Evolutionary conservation across 2,329 filamentous ascomycete species (phyloP), one percentile per base, ranked within the genome.

Genomic region (Chaetomium strumarium): DNA sequence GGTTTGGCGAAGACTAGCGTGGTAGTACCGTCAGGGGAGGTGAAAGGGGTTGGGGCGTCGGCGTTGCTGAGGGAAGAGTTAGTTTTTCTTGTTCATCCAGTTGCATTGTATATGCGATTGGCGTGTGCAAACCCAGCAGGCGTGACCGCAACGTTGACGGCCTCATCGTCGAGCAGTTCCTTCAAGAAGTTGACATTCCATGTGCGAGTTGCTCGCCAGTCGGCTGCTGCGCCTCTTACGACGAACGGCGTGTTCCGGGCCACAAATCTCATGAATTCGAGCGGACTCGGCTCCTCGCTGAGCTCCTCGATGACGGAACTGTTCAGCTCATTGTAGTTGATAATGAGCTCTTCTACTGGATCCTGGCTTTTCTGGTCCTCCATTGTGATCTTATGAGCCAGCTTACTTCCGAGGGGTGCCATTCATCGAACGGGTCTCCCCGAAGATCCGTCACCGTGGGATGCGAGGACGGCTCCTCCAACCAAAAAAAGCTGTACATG

Each of bases 221-320:
- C 67, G 0, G 63, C 64, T 1, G 85, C 85, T 3, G 76, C 86
- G 9, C 75, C 71, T 36, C 85, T 77, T 29, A 91, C 72, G 2
- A 92, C 79, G 60, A 92, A 91, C 0, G 88, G 88, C 1, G 81
- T 78, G 64, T 92, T 93, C 34, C 74, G 76, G 14, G 85, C 77
- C 17, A 91, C 86, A 67, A 83, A 85, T 62, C 86, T 80, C 82
- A 90, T 86, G 65, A 92, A 92, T 63, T 91, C 85, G 6, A 93
- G 76, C 0, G 88, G 79, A 29, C 83, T 87, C 4, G 88, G 88
- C 45, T 85, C 80, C 39, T 79, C 73, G 13, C 72, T 40, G 2
- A 90, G 74, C 60, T 83, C 81, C 42, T 86, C 78, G 52, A 90
- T 73, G 14, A 63, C 61, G 19, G 71, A 66, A 51, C 75, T 68